Base-by-base conservation (phyloP, 805 yeast genomes). In the Candida anglica region DNA sequence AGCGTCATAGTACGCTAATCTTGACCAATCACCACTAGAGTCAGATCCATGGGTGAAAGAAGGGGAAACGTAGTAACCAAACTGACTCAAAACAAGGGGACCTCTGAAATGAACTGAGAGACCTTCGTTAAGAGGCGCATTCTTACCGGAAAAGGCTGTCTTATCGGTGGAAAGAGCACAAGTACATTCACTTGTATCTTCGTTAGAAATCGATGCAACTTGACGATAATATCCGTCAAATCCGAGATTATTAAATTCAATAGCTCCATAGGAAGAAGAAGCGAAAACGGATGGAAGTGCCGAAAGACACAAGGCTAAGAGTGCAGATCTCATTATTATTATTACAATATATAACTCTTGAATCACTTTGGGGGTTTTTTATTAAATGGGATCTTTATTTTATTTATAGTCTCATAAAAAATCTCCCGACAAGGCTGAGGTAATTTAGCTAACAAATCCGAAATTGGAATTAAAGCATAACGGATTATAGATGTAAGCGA, bases 31-130 rank as follows among this genome's bases (percentile, higher is more conserved):
- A 16, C 69, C 66, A 15, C 69, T 54, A 42, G 29, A 37, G 46
- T 44, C 46, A 20, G 56, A 53, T 20, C 66, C 66, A 19, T 39
- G 52, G 1, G 43, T 47, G 43, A 63, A 78, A 19, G 59, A 50
- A 3, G 63, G 63, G 11, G 79, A 45, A n/a, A 67, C 66, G 50
- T 79, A 83, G 44, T 63, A 78, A 4, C 77, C 89, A 51, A 82
- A 83, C 46, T 74, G 70, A 39, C 61, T 56, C 48, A 83, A 63
- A 11, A 70, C 60, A 39, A 83, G 53, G 7, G 93, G 93, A 28
- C 93, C 93, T 61, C 93, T 73, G 55, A 83, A 75, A 53, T 83
- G 93, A 11, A 83, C 86, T 3, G 87, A 78, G 17, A 83, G 64
- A 52, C 78, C 88, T 44, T 73, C 79, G 52, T 81, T 63, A 25